Base-by-base conservation (phyloP, 1,284 basidiomycete genomes). In the Paramarasmius palmivorus region DNA sequence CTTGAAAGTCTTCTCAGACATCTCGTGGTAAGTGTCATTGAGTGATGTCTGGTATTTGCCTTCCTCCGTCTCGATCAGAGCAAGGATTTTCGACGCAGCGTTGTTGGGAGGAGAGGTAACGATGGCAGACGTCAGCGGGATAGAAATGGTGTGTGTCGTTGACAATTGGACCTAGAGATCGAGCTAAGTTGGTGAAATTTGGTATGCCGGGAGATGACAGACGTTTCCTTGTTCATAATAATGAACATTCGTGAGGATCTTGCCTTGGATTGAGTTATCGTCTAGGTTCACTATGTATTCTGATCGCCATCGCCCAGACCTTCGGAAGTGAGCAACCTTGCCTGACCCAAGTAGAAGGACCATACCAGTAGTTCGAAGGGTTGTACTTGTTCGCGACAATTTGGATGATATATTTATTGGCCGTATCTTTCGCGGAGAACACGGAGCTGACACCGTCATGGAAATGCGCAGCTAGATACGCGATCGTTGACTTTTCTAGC, bases 181-280 rank as follows among this genome's bases (percentile, higher is more conserved):
- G 39, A 47, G 9, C 38, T 59, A 4, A 57, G 53, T 36, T 41
- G 29, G 32, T 26, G 38, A 15, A 19, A 37, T n/a, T n/a, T n/a
- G n/a, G 20, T 29, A 50, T 40, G n/a, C 20, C 29, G 22, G 41
- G 12, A 50, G 35, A 22, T 29, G n/a, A 67, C 79, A 55, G 58
- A 94, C 95, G 66, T 95, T 95, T 63, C 93, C 95, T 71, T 96
- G 93, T 69, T 98, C 95, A 65, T 94, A 98, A 67, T 98, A 98
- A 69, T 98, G 95, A 22, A 96, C 88, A 64, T 94, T 91, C 44
- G 93, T 81, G 19, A 88, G 73, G 25, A 95, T 83, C 59, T 75
- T 84, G 0, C 93, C 88, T 20, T 72, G 64, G 12, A 91, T 70
- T 55, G 71, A 77, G 57, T 78, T 79, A 38, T 77, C 73, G 34